Evolutionary conservation across 345 rosid genomes (phyloP).

Genomic region (Citrus trifoliata): DNA sequence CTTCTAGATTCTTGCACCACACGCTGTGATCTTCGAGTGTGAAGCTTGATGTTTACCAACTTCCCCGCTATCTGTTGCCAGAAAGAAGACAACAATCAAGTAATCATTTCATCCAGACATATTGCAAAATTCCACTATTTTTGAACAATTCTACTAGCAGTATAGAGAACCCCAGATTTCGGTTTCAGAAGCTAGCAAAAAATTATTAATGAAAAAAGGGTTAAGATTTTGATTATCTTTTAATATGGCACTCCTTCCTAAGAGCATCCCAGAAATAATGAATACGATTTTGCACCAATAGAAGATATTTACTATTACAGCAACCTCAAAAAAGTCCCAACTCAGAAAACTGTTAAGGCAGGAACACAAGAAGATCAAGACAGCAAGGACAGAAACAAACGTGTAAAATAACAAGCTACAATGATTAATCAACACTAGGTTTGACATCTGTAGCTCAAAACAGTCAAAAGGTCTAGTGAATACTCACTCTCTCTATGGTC

Average conservation of each 20-base stretch:
- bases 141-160: conserved; percentile 1
- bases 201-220: not conserved
- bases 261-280: too few relatives aligned
- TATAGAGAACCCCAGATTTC: not conserved
- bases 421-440: not conserved
- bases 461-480: not conserved
- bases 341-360: not conserved
- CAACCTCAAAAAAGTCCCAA: not conserved
- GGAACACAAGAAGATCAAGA: not conserved
- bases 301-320: not conserved
- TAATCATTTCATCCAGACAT: not conserved
- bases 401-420: not conserved
- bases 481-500: not conserved
- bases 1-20: conserved; percentile 76
- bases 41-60: conserved; percentile 83
- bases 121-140: not conserved
- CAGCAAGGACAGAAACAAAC: not conserved
- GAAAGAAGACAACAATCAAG: conserved; percentile 2
- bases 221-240: not conserved
- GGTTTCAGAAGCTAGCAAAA: not conserved
- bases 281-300: not conserved
- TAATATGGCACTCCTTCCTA: too few relatives aligned
- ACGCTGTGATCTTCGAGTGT: conserved; percentile 68
- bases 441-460: not conserved
- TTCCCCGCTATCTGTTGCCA: conserved; percentile 73